Evolutionary conservation across 768 basidiomycete genomes (phyloP), one percentile per base, ranked within the genome.

Genomic region (Pilatotrama ljubarskyi): DNA sequence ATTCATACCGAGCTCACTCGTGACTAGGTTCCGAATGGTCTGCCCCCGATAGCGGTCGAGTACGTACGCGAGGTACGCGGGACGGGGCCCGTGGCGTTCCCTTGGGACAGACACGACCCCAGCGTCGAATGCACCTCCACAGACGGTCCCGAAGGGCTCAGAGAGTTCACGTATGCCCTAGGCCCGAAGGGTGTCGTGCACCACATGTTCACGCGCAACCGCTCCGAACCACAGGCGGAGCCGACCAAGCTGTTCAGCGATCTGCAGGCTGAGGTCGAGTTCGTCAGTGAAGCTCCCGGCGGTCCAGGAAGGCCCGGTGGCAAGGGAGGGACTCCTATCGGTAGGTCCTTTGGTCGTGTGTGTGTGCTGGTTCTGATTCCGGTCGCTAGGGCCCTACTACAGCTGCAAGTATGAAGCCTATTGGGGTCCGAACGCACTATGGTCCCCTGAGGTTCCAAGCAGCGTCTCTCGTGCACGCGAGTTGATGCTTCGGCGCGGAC

Each of bases 141-240:
- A 15, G 56, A 35, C 15, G 46, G 32, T 6, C 25, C 49, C 2
- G 58, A 62, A 6, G 60, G 58, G 8, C 41, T 53, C 11, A 42
- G 49, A 4, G 14, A 24, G 26, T 58, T 62, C 22, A 47, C 48
- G 0, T 65, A 62, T 32, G 11, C n/a, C 15, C 40, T 59, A 20
- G 22, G 10, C 18, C 17, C 11, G 7, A 9, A 9, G 15, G 44
- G 17, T 0, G 29, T 26, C n/a, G 60, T 56, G 42, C 54, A 56
- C 17, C 64, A 65, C 36, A 8, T 65, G 9, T 65, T 59, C 57
- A 65, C 64, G 20, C 49, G 64, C 25, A 65, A 65, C 25, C 46
- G 42, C 3, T 17, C 36, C 13, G 48, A 37, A 36, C 25, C 51
- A 9, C 64, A 62, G 49, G 20, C 22, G 13, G 53, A 55, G 15